A percentile compares a stretch with the other conserved stretches of the same genome.
phyloP scores from a whole-genome alignment of 768 basidiomycete genomes.

The Epithele typhae region DNA sequence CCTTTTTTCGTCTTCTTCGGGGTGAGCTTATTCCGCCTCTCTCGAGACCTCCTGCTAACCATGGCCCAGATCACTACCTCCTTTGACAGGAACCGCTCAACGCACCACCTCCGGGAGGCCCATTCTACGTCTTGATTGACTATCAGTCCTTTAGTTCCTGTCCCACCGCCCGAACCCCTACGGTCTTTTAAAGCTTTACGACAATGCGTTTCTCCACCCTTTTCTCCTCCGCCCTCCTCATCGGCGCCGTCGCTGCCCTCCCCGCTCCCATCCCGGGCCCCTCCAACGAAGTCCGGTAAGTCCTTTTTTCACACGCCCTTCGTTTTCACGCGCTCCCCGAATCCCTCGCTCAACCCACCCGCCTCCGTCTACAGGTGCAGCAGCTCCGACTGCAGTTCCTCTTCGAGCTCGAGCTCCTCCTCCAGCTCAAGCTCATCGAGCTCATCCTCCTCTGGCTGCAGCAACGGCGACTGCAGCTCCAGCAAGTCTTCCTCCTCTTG shows the following conservation, averaged over 20 bases:
- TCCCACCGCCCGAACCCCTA: conserved; percentile 41
- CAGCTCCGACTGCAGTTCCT: neutral
- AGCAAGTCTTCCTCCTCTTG: conserved; percentile 1
- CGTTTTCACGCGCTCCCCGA: too few relatives aligned
- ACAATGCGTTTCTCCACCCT: conserved; percentile 64
- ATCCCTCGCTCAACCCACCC: neutral
- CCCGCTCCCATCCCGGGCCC: conserved; percentile 35
- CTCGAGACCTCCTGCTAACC: conserved; percentile 1
- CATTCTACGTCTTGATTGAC: conserved; percentile 25
- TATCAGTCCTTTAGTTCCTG: conserved; percentile 9
- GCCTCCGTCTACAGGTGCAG: neutral
- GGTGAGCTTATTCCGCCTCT: conserved; percentile 9
- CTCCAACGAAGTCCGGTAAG: conserved; percentile 19
- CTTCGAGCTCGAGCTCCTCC: neutral
- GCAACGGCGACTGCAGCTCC: neutral
- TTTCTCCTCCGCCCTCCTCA: conserved; percentile 49
- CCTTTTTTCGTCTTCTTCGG: conserved; percentile 38
- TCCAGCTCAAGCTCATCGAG: conserved; percentile 1
- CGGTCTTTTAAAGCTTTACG: conserved; percentile 30
- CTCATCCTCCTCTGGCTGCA: neutral
- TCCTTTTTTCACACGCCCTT: neutral
- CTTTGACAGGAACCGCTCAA: conserved; percentile 64
- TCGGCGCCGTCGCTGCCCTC: conserved; percentile 45
- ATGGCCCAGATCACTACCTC: conserved; percentile 51
- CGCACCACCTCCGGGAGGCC: conserved; percentile 55